Percentiles rank a stretch among this genome's conserved stretches.
These are phyloP conservation scores for Moesziomyces aphidis DNA, from an alignment of 1,284 basidiomycete species.

Conservation along the genomic window DNA sequence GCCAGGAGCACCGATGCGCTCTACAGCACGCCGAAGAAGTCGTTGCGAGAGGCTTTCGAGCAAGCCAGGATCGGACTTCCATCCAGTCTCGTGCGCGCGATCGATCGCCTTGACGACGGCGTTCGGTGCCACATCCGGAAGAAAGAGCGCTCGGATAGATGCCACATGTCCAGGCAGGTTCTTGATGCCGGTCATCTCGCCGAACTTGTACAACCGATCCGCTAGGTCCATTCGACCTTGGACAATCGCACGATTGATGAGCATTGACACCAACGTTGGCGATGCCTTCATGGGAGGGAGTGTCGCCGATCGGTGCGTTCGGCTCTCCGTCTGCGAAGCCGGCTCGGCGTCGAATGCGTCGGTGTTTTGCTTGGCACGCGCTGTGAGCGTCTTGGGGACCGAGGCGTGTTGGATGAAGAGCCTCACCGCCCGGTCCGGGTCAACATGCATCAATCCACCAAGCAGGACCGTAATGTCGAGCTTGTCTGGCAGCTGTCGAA, in stretches of 20 bases:
- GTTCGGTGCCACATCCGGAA: constrained; percentile 5
- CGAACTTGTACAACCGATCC: constrained; percentile 20
- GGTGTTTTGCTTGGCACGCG: not conserved
- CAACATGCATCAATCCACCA: constrained; percentile 27
- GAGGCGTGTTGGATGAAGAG: constrained; percentile 40
- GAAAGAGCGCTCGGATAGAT: constrained; percentile 10
- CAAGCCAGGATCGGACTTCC: constrained; percentile 12
- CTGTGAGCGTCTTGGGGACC: not conserved
- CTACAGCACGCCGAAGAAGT: constrained; percentile 3
- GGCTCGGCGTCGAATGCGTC: no score
- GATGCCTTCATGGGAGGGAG: constrained; percentile 40
- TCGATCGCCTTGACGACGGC: constrained; percentile 7
- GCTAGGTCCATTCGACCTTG: constrained; percentile 26
- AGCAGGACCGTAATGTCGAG: constrained; percentile 37
- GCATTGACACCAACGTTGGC: constrained; percentile 14
- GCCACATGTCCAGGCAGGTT: constrained; percentile 3
- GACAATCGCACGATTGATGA: constrained; percentile 22
- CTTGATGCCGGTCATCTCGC: constrained; percentile 14
- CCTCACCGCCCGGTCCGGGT: constrained; percentile 35
- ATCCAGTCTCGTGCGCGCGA: constrained; percentile 9
- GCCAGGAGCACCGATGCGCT: not conserved
- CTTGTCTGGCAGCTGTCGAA: constrained; percentile 31
- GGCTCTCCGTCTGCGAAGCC: no score
- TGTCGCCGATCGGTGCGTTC: no score
- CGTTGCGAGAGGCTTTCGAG: constrained; percentile 24